Conservation (phyloP, 768 basidiomycete genomes). For the Hemileccinum impolitum region DNA sequence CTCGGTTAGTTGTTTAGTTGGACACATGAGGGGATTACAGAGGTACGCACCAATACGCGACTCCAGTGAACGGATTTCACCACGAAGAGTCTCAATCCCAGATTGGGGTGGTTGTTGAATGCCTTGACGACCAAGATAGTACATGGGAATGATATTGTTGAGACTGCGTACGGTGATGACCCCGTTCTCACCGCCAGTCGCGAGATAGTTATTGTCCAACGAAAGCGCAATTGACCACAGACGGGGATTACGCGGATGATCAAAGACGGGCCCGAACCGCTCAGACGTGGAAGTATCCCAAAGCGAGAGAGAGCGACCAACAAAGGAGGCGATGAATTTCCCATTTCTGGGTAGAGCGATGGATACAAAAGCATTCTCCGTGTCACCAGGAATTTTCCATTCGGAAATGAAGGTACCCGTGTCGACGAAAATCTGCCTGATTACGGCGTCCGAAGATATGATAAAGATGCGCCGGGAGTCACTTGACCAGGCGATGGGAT, state of each 20-base stretch:
- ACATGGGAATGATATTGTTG: constrained; percentile 1
- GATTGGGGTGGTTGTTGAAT: not conserved
- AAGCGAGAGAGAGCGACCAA: constrained; percentile 4
- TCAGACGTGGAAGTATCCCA: constrained; percentile 14
- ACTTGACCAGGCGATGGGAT: constrained; percentile 5
- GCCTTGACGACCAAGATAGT: not conserved
- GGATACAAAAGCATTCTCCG: constrained; percentile 4
- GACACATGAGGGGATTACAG: not conserved
- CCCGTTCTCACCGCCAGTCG: constrained; percentile 3
- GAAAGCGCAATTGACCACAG: constrained; percentile 12
- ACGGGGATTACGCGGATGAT: not conserved
- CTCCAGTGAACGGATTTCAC: constrained; percentile 3
- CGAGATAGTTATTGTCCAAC: constrained; percentile 3
- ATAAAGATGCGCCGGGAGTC: constrained; percentile 4
- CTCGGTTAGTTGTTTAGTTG: not conserved
- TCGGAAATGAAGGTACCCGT: constrained; percentile 7
- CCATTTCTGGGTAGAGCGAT: constrained; percentile 2
- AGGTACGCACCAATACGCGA: constrained; percentile 1
- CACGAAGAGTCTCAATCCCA: not conserved
- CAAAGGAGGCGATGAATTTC: constrained; percentile 4
- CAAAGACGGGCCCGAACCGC: constrained; percentile 8
- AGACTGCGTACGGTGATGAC: constrained; percentile 7
- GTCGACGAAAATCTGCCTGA: constrained; percentile 2
- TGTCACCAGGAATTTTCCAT: not conserved
- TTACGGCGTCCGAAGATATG: not conserved